A percentile compares a stretch with the other conserved stretches of the same genome.
Evolutionary conservation across 768 basidiomycete genomes (phyloP).

Genomic region (Cubamyces sp.): DNA sequence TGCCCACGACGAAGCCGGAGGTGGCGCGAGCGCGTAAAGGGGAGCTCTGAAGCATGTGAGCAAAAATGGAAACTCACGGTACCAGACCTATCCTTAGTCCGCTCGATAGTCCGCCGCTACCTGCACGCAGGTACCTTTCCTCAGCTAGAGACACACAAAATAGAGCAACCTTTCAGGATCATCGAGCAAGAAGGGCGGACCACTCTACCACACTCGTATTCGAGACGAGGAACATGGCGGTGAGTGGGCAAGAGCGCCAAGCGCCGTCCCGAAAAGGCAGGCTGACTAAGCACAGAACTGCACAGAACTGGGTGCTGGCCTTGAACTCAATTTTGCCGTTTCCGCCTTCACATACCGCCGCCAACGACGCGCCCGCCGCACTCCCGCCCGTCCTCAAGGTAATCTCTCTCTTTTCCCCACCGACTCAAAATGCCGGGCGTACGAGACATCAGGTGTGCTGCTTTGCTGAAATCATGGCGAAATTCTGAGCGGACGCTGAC

Average conservation of each 20-base stretch:
- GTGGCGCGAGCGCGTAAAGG: constrained; percentile 9
- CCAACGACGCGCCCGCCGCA: constrained; percentile 54
- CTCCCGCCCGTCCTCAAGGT: constrained; percentile 53
- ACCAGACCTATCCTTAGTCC: constrained; percentile 8
- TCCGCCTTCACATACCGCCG: constrained; percentile 45
- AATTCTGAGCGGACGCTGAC: constrained; percentile 27
- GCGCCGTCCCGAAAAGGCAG: neutral
- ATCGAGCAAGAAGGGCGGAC: neutral
- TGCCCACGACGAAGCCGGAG: constrained; percentile 19
- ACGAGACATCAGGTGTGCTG: constrained; percentile 73
- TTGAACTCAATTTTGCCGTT: constrained; percentile 38
- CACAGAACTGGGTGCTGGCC: constrained; percentile 42
- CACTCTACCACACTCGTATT: neutral
- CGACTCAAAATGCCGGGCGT: constrained; percentile 73
- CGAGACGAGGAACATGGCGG: neutral
- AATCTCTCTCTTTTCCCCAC: constrained; percentile 28
- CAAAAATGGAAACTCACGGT: constrained; percentile 11
- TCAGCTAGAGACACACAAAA: neutral
- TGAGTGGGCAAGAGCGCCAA: neutral
- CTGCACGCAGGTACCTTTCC: neutral
- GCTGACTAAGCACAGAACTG: constrained; percentile 50
- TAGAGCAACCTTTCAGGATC: neutral
- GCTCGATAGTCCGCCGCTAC: neutral
- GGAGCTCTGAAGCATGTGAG: neutral
- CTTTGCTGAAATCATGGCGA: neutral